These are phyloP conservation scores for Scopulariopsis brevicaulis DNA, from an alignment of 2,329 filamentous ascomycete genomes.

Conservation along the genomic window DNA sequence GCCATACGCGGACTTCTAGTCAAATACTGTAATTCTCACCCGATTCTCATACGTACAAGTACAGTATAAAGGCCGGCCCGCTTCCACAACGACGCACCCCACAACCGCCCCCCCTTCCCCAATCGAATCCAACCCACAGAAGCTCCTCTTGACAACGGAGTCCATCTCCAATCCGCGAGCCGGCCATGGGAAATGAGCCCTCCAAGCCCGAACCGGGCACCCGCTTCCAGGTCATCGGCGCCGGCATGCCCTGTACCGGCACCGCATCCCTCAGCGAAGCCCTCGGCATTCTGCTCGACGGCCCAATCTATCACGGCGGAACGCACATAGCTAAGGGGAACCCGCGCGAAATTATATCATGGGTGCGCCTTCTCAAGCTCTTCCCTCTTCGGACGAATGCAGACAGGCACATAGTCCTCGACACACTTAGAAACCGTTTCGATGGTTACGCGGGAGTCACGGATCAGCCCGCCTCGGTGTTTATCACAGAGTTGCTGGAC, in stretches of 20 bases:
- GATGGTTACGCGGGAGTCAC: constrained; percentile 35
- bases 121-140: too few relatives aligned
- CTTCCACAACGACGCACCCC: too few relatives aligned
- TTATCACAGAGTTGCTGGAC: constrained; percentile 21
- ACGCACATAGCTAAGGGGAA: constrained; percentile 9
- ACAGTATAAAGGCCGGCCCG: too few relatives aligned
- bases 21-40: too few relatives aligned
- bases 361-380: background rate
- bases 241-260: constrained; percentile 14
- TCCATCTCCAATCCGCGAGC: background rate
- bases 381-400: background rate
- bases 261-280: constrained; percentile 9
- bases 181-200: constrained; percentile 11
- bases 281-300: constrained; percentile 11
- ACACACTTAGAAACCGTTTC: background rate
- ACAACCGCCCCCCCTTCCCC: too few relatives aligned
- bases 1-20: too few relatives aligned
- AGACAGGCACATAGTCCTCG: background rate
- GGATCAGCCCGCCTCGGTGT: constrained; percentile 44
- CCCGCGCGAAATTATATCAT: background rate
- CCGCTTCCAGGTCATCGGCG: constrained; percentile 13
- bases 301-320: constrained; percentile 12
- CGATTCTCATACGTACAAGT: too few relatives aligned
- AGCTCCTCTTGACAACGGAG: too few relatives aligned
- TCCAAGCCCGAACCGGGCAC: constrained; percentile 11